Evolutionary conservation across 164 flowering plant genomes (phyloP).

Genomic region (Magnolia officinalis): DNA sequence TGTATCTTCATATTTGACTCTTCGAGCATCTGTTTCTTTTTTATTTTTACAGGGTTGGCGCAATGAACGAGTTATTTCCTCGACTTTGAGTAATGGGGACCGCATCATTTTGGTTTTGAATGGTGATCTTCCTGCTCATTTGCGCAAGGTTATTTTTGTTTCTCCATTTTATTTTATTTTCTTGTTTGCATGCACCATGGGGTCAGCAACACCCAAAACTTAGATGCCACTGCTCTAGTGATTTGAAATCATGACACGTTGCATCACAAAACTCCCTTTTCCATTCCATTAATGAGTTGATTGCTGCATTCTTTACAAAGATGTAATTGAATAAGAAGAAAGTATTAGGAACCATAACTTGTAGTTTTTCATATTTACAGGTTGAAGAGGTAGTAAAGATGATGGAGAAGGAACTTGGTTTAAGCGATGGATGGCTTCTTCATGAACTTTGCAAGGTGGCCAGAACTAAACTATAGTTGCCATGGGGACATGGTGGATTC

Average conservation of each 20-base stretch:
- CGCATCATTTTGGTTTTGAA: constrained; percentile 63
- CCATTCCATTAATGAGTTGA: too few relatives aligned
- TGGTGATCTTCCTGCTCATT: constrained; percentile 57
- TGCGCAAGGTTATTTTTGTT: constrained; percentile 50
- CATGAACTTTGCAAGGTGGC: constrained; percentile 65
- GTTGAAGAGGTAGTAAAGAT: constrained; percentile 64
- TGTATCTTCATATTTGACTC: neutral
- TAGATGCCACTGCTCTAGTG: neutral
- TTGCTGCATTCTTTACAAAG: neutral
- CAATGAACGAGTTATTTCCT: constrained; percentile 52
- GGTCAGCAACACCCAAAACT: neutral
- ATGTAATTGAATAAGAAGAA: neutral
- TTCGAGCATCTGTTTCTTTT: neutral
- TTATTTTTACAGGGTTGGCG: constrained; percentile 60
- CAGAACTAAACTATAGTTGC: neutral
- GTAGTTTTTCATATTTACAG: constrained; percentile 28
- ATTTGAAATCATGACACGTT: neutral
- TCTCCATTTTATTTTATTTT: neutral
- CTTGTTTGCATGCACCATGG: neutral
- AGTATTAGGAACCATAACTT: neutral
- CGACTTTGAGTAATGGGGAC: constrained; percentile 26
- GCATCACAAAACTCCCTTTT: neutral
- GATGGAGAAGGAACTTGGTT: constrained; percentile 75
- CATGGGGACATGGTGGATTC: neutral
- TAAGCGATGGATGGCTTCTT: constrained; percentile 50